Base-by-base conservation (phyloP, 78 protist species). In the Dictyostelium capitatum region DNA sequence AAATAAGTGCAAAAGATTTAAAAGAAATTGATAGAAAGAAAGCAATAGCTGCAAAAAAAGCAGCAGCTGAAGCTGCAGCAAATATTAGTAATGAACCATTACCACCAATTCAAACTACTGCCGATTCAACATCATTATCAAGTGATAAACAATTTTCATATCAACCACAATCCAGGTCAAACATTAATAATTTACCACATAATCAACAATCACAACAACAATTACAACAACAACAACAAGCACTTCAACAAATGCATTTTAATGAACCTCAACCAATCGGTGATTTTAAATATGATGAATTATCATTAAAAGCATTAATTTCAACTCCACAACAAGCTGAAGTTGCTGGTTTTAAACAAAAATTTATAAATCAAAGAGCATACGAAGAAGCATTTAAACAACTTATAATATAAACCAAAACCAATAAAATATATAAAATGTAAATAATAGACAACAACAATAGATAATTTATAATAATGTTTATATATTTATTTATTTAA, bases 311-410 rank as follows among this genome's bases (percentile, higher is more conserved):
- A 20, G 59, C 74, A 57, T 43, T 70, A 70, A 53, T 70, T 20
- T 51, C 78, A 75, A 85, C 81, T 14, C 48, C 23, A n/a, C 41
- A 53, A 74, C 92, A 85, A 85, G 30, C 92, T 8, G 92, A 72
- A 25, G 92, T 79, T n/a, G 82, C 79, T 53, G 92, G 92, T 23
- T 85, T 85, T 72, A 85, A 85, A 75, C 92, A 85, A 59, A 74
- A 10, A 30, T 59, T 74, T 59, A 85, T 85, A n/a, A 74, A 78
- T 59, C 82, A 85, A 70, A 53, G 92, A 74, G 91, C 91, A 12
- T 74, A 59, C 19, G 83, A 84, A 84, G 91, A 84, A 47, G 82
- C 80, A 19, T 84, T 74, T 84, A 56, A 54, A 78, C 32, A 37
- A n/a, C 19, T 54, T 78, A 25, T 72, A 72, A 72, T 23, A 14